These are phyloP conservation scores for Puccinia coronata DNA, from an alignment of 1,284 basidiomycete genomes.

Conservation along the genomic window DNA sequence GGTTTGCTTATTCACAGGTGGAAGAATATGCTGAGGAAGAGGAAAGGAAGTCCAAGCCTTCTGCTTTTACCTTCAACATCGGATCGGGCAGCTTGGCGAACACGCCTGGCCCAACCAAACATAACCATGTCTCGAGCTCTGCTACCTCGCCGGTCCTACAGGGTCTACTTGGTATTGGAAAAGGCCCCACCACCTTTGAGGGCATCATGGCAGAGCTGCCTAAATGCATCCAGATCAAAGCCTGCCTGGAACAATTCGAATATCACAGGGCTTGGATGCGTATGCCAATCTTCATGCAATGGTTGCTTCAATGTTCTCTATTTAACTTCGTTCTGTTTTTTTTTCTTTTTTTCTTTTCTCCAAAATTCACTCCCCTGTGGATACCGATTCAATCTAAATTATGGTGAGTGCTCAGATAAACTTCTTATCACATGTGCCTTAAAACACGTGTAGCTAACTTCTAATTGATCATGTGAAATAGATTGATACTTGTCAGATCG, in stretches of 20 bases:
- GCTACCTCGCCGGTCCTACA: slow-evolving; percentile 14
- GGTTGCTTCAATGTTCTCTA: not conserved
- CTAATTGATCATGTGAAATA: not conserved
- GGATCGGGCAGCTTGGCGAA: not conserved
- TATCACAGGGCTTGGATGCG: slow-evolving; percentile 40
- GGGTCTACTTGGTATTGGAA: slow-evolving; percentile 27
- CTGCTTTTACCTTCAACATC: slow-evolving; percentile 21
- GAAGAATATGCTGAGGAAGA: slow-evolving; percentile 27
- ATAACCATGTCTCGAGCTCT: not conserved
- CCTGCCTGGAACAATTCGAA: slow-evolving; percentile 35
- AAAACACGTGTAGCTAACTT: not conserved
- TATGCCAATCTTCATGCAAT: not conserved
- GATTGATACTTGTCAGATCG: slow-evolving; percentile 13
- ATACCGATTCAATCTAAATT: not conserved
- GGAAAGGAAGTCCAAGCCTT: slow-evolving; percentile 3
- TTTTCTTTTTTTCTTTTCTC: not conserved
- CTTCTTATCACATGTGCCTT: not conserved
- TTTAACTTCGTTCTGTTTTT: not conserved
- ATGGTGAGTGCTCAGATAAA: not conserved
- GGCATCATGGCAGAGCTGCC: slow-evolving; percentile 30
- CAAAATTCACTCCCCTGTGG: not conserved
- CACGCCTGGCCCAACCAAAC: not conserved
- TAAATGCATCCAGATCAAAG: slow-evolving; percentile 11
- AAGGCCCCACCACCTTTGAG: slow-evolving; percentile 15
- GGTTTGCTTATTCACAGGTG: slow-evolving; percentile 5